A percentile compares a stretch with the other conserved stretches of the same genome.
Conservation (phyloP, 345 rosid species). For the Leavenworthia alabamica region DNA sequence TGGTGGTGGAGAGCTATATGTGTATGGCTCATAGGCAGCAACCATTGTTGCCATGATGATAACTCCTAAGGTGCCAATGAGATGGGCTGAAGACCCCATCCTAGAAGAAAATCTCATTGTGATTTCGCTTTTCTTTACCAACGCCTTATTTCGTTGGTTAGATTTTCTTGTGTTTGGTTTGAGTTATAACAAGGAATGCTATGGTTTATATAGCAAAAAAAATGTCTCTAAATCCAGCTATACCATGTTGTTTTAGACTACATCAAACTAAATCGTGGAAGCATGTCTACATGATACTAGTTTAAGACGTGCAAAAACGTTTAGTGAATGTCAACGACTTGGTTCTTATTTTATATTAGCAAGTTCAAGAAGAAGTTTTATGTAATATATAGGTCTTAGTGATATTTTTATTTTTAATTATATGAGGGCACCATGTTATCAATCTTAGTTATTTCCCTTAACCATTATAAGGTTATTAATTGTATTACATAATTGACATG, state of each 20-base stretch:
- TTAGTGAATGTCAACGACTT: not conserved
- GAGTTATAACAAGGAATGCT: not conserved
- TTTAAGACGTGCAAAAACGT: conserved; percentile 26
- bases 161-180: conserved; percentile 2
- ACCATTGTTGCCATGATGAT: conserved; percentile 15
- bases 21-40: not conserved
- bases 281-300: conserved; percentile 7
- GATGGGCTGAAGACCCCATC: conserved; percentile 23
- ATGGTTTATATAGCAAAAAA: conserved; percentile 17
- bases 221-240: not conserved
- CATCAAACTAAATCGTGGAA: conserved; percentile 11
- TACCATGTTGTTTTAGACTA: not conserved
- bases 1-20: conserved; percentile 11
- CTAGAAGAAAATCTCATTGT: not conserved
- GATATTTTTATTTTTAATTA: not conserved
- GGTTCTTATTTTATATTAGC: not conserved
- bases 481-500: no score
- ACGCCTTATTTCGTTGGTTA: conserved; percentile 11
- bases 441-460: no score
- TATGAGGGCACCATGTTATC: not conserved
- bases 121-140: not conserved
- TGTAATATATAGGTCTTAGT: not conserved
- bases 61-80: not conserved
- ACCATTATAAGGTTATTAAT: no score
- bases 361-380: no score